Percentiles rank a stretch among this genome's conserved stretches.
phyloP scores from a whole-genome alignment of 495 filamentous ascomycete species.

The Hapsidospora chrysogenum region DNA sequence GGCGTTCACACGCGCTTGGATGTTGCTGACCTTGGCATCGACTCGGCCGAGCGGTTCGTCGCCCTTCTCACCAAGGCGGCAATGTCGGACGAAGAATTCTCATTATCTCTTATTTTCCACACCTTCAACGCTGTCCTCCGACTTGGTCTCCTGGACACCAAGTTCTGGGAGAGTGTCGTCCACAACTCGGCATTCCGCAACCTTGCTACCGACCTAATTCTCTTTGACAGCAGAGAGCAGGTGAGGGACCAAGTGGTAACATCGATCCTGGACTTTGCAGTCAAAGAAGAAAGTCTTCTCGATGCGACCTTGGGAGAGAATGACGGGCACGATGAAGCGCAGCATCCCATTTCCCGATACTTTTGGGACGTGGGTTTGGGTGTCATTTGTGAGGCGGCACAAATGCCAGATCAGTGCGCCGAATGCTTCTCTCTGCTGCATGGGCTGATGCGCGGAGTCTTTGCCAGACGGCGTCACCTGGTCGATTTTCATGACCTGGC shows the following conservation, averaged over 20 bases:
- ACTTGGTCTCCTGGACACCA: neutral
- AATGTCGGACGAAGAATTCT: neutral
- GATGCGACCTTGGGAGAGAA: neutral
- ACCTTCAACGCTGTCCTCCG: neutral
- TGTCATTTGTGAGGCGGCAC: slow-evolving; percentile 21
- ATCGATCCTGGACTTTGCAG: slow-evolving; percentile 14
- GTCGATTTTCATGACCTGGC: slow-evolving; percentile 36
- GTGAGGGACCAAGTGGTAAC: slow-evolving; percentile 23
- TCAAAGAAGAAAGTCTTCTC: slow-evolving; percentile 5
- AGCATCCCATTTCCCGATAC: slow-evolving; percentile 15
- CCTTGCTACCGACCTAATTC: slow-evolving; percentile 20
- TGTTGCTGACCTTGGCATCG: neutral
- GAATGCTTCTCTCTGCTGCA: slow-evolving; percentile 26
- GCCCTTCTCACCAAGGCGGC: neutral
- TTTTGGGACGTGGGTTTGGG: slow-evolving; percentile 31
- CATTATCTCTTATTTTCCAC: neutral
- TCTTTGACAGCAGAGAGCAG: slow-evolving; percentile 19
- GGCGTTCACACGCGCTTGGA: no score
- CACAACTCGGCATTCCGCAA: slow-evolving; percentile 7
- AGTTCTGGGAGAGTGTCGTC: slow-evolving; percentile 42
- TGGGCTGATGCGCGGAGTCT: slow-evolving; percentile 37
- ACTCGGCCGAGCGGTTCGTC: neutral
- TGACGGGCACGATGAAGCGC: neutral
- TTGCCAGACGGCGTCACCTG: slow-evolving; percentile 27
- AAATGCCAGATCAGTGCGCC: slow-evolving; percentile 17